Evolutionary conservation across 352 stramenopile genomes (phyloP), one percentile per base, ranked within the genome.

Genomic region (Phytophthora lateralis): DNA sequence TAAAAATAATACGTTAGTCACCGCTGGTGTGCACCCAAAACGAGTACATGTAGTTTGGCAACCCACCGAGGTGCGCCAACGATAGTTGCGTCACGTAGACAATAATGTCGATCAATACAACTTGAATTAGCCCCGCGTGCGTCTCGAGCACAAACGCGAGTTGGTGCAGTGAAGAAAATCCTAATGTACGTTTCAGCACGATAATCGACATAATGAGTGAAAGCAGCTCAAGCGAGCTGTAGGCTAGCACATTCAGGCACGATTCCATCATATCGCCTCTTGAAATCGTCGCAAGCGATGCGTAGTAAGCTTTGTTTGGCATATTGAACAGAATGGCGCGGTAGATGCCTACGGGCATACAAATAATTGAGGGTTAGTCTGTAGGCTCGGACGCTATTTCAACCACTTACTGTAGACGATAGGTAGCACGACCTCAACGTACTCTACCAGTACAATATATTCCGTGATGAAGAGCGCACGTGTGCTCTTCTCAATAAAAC

Each of bases 381-480:
- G n/a, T 26, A 24, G 17, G 0, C 4, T 12, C 4, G 27, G n/a
- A 26, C n/a, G 17, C 0, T 27, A 11, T 26, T 44, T 14, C 6
- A 49, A 34, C 3, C 42, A 48, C 20, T 30, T 51, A 75, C 63
- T 38, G 29, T 73, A 75, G 10, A 76, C 49, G 18, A 61, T 10
- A 9, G 71, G 57, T 20, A 80, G 55, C 15, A 69, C 52, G 6
- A 75, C 65, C 27, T 75, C 64, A 9, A 54, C 60, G 42, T 72
- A 75, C 47, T 76, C 71, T 8, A 61, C 55, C 26, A 76, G 45
- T 14, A 75, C 30, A 24, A 75, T 37, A n/a, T 70, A 77, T 55
- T 80, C 68, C 15, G 60, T 65, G 21, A 67, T 64, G 29, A 70
- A 63, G 7, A 74, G 64, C 6, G 69, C 59, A 12, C 48, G 48